A percentile compares a stretch with the other conserved stretches of the same genome.
Conservation (phyloP, 352 stramenopile species). For the Phytophthora idaei region DNA sequence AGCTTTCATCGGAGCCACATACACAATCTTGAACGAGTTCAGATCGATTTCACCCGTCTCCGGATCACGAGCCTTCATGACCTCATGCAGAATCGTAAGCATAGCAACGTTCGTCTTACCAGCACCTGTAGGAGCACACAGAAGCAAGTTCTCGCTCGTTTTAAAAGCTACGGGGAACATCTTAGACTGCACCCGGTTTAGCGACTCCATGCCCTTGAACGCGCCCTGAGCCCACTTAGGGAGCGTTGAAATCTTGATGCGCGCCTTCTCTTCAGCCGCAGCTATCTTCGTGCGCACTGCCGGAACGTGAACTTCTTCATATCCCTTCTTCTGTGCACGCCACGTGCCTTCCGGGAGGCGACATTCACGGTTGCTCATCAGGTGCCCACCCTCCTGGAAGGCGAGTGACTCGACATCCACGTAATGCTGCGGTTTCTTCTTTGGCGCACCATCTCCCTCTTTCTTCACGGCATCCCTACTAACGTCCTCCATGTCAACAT, state of each 20-base stretch:
- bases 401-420: conserved; percentile 95
- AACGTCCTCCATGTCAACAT: conserved; percentile 60
- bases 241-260: conserved; percentile 92
- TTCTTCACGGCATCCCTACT: conserved; percentile 24
- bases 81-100: conserved; percentile 98
- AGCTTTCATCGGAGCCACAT: conserved; percentile 99
- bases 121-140: conserved; percentile 99
- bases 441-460: conserved; percentile 25
- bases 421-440: conserved; percentile 82
- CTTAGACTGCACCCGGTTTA: conserved; percentile 99
- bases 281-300: conserved; percentile 89
- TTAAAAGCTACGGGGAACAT: conserved; percentile 94
- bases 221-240: conserved; percentile 95
- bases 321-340: conserved; percentile 97
- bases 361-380: conserved; percentile 99
- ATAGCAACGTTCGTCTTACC: conserved; percentile 99
- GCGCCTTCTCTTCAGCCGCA: conserved; percentile 71
- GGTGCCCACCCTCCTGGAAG: conserved; percentile 95
- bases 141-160: conserved; percentile 96
- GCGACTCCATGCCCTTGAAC: conserved; percentile 97
- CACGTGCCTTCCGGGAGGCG: conserved; percentile 96
- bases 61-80: conserved; percentile 92
- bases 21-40: conserved; percentile 99
- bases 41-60: conserved; percentile 92
- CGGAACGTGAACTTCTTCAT: conserved; percentile 99